Conservation (phyloP, 306 rosid genomes). For the Lathyrus oleraceus region DNA sequence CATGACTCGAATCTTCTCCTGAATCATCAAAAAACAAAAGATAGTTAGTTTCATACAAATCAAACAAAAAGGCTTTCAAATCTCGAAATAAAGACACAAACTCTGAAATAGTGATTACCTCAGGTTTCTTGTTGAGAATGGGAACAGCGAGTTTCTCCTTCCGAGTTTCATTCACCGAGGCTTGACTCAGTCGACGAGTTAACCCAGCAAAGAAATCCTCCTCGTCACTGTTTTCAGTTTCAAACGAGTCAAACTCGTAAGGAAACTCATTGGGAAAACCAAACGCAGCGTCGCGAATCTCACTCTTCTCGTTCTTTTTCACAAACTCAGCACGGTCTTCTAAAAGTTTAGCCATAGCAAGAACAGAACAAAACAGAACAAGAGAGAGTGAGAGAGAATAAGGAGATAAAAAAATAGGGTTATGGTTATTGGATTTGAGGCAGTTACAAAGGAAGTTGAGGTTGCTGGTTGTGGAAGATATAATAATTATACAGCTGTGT, state of each 20-base stretch:
- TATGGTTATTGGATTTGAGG: not conserved
- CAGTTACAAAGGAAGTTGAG: slow-evolving; percentile 32
- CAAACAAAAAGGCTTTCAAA: not conserved
- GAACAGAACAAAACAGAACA: not conserved
- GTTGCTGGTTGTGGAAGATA: slow-evolving; percentile 59
- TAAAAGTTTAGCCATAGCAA: slow-evolving; percentile 40
- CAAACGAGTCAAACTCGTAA: slow-evolving; percentile 60
- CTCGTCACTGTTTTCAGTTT: slow-evolving; percentile 64
- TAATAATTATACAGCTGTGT: slow-evolving; percentile 54
- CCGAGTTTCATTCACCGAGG: slow-evolving; percentile 50
- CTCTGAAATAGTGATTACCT: slow-evolving; percentile 40
- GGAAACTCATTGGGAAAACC: slow-evolving; percentile 75
- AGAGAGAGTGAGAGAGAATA: not conserved
- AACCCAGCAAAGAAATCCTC: slow-evolving; percentile 73
- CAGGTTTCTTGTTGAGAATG: slow-evolving; percentile 31
- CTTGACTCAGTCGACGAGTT: slow-evolving; percentile 68
- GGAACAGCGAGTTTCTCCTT: slow-evolving; percentile 43
- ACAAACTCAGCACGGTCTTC: slow-evolving; percentile 41
- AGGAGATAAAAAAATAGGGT: not conserved
- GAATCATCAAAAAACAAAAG: not conserved
- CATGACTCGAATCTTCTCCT: slow-evolving; percentile 35
- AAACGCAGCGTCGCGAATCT: not conserved
- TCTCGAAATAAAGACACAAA: not conserved
- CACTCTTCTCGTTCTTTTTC: too few species aligned
- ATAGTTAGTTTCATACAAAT: not conserved